These are phyloP conservation scores for Hortiboletus flavorubellus DNA, from an alignment of 768 basidiomycete species.

Conservation along the genomic window DNA sequence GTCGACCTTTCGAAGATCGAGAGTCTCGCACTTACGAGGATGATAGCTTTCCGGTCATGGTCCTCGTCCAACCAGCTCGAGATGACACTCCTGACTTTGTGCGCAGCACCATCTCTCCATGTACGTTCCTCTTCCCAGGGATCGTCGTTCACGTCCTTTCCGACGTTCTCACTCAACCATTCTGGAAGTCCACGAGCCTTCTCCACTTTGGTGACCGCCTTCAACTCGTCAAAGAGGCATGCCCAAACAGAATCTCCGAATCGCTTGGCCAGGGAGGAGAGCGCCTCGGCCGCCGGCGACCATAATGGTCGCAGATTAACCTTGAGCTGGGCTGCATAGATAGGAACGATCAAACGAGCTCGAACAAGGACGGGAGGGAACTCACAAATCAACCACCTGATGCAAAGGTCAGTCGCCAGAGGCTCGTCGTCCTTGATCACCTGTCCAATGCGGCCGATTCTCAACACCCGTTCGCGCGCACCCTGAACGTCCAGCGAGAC, in stretches of 20 bases:
- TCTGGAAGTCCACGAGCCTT: constrained; percentile 10
- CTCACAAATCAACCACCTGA: constrained; percentile 72
- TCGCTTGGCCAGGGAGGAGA: constrained; percentile 49
- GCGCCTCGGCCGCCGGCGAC: constrained; percentile 71
- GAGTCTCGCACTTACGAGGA: constrained; percentile 28
- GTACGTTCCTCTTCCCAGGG: constrained; percentile 66
- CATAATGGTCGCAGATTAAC: constrained; percentile 91
- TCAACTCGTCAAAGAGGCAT: constrained; percentile 62
- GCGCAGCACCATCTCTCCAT: constrained; percentile 75
- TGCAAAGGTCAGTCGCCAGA: constrained; percentile 56
- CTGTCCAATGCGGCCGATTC: constrained; percentile 69
- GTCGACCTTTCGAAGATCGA: background rate
- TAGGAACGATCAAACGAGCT: background rate
- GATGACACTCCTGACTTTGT: constrained; percentile 52
- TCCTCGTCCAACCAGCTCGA: constrained; percentile 43
- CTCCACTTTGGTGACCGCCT: constrained; percentile 25
- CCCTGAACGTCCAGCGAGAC: constrained; percentile 75
- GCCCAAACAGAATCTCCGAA: constrained; percentile 74
- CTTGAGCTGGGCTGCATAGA: constrained; percentile 74
- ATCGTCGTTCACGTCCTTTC: constrained; percentile 21
- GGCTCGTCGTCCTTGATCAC: constrained; percentile 52
- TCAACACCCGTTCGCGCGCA: constrained; percentile 78
- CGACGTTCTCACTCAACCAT: constrained; percentile 26
- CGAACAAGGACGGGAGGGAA: constrained; percentile 2
- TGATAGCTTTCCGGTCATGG: constrained; percentile 31